Conservation (phyloP, 306 rosid species). For the Potentilla sterilis region DNA sequence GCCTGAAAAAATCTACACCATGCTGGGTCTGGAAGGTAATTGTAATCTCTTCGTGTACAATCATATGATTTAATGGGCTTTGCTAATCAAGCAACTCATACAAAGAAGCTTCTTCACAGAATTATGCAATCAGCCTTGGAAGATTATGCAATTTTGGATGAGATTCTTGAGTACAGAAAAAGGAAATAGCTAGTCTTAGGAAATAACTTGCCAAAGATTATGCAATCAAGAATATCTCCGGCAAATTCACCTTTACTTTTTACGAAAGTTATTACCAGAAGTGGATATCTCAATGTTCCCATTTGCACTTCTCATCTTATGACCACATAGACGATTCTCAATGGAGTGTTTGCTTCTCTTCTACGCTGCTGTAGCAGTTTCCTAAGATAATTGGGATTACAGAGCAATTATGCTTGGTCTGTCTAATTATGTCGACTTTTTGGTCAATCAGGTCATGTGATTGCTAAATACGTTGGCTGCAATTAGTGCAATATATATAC, state of each 20-base stretch:
- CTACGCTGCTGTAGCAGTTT: neutral
- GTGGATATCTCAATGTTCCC: too few relatives aligned
- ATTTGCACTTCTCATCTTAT: too few relatives aligned
- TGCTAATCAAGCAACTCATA: neutral
- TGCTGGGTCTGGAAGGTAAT: neutral
- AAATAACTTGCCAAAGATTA: too few relatives aligned
- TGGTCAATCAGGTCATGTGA: neutral
- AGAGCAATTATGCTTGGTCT: neutral
- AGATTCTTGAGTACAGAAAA: neutral
- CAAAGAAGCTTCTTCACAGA: neutral
- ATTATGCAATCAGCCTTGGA: neutral
- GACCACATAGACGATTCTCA: neutral
- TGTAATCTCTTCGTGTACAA: neutral
- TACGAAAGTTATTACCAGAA: neutral
- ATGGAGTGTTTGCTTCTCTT: neutral
- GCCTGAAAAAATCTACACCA: neutral
- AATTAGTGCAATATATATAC: neutral
- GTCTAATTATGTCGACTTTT: too few relatives aligned
- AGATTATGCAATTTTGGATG: neutral
- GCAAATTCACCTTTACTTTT: neutral
- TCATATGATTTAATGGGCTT: neutral
- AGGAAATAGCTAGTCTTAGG: too few relatives aligned
- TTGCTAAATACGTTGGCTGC: neutral
- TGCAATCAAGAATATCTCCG: too few relatives aligned
- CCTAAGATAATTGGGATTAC: neutral